Percentiles rank a stretch among this genome's conserved stretches.
Conservation (phyloP, 768 basidiomycete species). For the Phylloporus arenicola region DNA sequence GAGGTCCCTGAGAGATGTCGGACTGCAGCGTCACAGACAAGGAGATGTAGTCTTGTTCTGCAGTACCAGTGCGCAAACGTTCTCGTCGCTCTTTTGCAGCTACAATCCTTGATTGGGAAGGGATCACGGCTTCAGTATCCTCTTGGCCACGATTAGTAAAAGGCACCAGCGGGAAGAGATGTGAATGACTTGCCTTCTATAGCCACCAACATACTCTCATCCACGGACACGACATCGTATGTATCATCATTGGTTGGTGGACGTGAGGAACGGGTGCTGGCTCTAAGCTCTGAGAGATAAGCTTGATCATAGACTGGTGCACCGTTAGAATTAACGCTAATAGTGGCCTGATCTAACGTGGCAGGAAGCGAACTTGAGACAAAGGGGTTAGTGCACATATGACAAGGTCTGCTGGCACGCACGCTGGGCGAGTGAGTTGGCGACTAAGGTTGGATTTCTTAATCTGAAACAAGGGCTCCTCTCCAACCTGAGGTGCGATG, state of each 20-base stretch:
- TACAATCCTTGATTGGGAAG: constrained; percentile 63
- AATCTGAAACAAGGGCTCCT: constrained; percentile 65
- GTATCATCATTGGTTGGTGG: constrained; percentile 35
- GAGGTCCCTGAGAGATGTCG: constrained; percentile 61
- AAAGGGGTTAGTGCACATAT: constrained; percentile 6
- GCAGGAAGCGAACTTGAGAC: constrained; percentile 36
- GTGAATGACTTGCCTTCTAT: constrained; percentile 28
- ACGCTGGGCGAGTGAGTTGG: constrained; percentile 57
- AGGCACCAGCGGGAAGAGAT: background rate
- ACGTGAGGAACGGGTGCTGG: constrained; percentile 60
- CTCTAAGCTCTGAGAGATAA: constrained; percentile 73
- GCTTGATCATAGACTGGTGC: constrained; percentile 67
- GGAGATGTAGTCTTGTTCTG: constrained; percentile 72
- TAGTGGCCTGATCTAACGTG: constrained; percentile 51
- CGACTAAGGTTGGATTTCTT: constrained; percentile 77
- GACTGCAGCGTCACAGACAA: constrained; percentile 57
- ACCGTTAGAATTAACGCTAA: constrained; percentile 39
- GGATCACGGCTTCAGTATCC: constrained; percentile 47
- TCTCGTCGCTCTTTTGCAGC: constrained; percentile 75
- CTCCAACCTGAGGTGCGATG: constrained; percentile 43
- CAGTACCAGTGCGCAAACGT: constrained; percentile 48
- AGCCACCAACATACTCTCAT: constrained; percentile 34
- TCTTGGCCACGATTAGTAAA: constrained; percentile 20
- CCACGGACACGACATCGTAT: constrained; percentile 43
- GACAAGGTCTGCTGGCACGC: constrained; percentile 7